phyloP scores from a whole-genome alignment of 768 basidiomycete species.

The Serendipita sp. region DNA sequence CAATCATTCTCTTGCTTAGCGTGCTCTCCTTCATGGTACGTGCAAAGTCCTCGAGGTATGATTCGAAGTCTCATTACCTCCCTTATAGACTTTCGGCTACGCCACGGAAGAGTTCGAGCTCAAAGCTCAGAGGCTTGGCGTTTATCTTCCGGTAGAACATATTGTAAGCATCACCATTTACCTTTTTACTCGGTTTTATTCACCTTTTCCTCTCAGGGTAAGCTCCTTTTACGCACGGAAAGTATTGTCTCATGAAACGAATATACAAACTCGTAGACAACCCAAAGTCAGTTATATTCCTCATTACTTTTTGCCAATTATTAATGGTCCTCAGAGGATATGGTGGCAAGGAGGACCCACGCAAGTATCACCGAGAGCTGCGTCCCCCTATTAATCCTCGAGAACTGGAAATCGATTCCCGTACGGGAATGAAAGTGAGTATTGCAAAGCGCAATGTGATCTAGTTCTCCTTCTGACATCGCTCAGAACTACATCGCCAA shows the following conservation, averaged over 20 bases:
- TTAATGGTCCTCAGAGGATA: slow-evolving; percentile 35
- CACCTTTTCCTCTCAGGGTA: background rate
- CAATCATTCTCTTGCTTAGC: slow-evolving; percentile 22
- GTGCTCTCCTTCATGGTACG: slow-evolving; percentile 2
- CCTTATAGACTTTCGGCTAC: slow-evolving; percentile 39
- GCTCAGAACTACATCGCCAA: slow-evolving; percentile 65
- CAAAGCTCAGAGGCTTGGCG: slow-evolving; percentile 54
- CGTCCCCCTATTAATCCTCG: slow-evolving; percentile 56
- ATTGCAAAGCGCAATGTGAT: background rate
- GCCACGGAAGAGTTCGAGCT: slow-evolving; percentile 57
- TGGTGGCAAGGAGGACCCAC: slow-evolving; percentile 52
- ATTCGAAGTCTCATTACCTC: background rate
- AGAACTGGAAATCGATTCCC: slow-evolving; percentile 62
- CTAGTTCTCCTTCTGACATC: background rate
- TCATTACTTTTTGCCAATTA: background rate
- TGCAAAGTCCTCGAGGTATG: background rate
- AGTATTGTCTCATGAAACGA: background rate
- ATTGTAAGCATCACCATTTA: background rate
- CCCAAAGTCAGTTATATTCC: slow-evolving; percentile 33
- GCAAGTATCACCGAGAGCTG: slow-evolving; percentile 52
- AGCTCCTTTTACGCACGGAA: background rate
- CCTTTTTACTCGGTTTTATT: background rate
- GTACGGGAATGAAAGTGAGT: slow-evolving; percentile 62
- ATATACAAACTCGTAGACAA: slow-evolving; percentile 28
- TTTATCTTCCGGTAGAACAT: slow-evolving; percentile 51